Base-by-base conservation (phyloP, 169 alveolate species). In the Cytauxzoon felis region DNA sequence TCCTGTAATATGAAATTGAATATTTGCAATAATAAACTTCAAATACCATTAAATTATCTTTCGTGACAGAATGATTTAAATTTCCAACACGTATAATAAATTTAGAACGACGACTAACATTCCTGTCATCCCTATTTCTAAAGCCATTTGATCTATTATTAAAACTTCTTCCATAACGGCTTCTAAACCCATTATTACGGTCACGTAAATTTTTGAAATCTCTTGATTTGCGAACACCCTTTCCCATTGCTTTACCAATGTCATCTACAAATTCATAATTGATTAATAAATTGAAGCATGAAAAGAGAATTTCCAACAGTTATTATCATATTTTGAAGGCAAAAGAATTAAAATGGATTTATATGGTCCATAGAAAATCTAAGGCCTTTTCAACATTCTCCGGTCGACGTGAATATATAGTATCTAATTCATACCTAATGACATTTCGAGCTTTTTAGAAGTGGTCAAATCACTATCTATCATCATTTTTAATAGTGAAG, bases 31-130 rank as follows among this genome's bases (percentile, higher is more conserved):
- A n/a, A n/a, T n/a, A n/a, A n/a, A n/a, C n/a, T n/a, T n/a, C n/a
- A 56, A 42, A 29, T 34, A 76, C 86, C 86, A 41, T 64, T 11
- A 76, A 54, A 6, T 76, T 49, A 11, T 76, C 75, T 23, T 59
- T 18, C 47, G 66, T 23, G 6, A 76, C 67, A n/a, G 54, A 66
- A 54, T 76, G 75, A 34, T 76, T 80, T 24, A 76, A 62, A 62
- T 76, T 76, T n/a, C 81, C 16, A 9, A 76, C 67, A 3, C 63
- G 11, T 23, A 76, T 68, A n/a, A 76, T 56, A 68, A 36, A 66
- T 48, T 43, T 66, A 41, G 61, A 58, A 11, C 40, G 29, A 2
- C 58, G 42, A 30, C 68, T 33, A n/a, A n/a, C n/a, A n/a, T n/a
- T n/a, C n/a, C n/a, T n/a, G n/a, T n/a, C n/a, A n/a, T n/a, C n/a